Evolutionary conservation across 192 early-diverging fungal species (phyloP).

Genomic region (Oehlia diaphana): DNA sequence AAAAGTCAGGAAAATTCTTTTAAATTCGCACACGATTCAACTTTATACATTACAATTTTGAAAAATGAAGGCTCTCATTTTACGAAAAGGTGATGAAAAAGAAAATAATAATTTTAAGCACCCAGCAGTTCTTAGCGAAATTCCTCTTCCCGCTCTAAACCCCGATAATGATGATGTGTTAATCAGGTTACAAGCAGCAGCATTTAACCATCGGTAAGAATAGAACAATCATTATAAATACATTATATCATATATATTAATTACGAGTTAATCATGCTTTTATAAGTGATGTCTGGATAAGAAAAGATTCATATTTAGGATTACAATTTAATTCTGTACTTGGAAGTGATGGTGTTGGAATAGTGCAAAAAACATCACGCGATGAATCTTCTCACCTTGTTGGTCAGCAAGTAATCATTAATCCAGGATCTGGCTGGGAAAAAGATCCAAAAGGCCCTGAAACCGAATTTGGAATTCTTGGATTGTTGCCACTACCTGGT

Average conservation of each 20-base stretch:
- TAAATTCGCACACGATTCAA: background rate
- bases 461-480: constrained; percentile 44
- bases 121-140: background rate
- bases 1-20: too few relatives aligned
- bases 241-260: too few relatives aligned
- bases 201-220: background rate
- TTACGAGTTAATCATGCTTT: too few relatives aligned
- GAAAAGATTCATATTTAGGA: constrained; percentile 56
- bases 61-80: background rate
- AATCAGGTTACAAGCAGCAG: background rate
- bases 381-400: constrained; percentile 24
- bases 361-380: constrained; percentile 39
- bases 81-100: background rate
- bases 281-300: constrained; percentile 37
- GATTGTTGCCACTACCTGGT: constrained; percentile 63
- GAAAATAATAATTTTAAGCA: background rate
- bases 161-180: background rate
- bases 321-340: constrained; percentile 53
- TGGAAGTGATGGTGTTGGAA: constrained; percentile 61
- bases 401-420: constrained; percentile 51
- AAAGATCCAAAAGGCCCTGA: constrained; percentile 56
- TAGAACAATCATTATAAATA: background rate
- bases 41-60: background rate
- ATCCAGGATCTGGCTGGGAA: constrained; percentile 56
- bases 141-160: background rate